These are phyloP conservation scores for Brettanomyces bruxellensis DNA, from an alignment of 805 yeast species.

Conservation along the genomic window DNA sequence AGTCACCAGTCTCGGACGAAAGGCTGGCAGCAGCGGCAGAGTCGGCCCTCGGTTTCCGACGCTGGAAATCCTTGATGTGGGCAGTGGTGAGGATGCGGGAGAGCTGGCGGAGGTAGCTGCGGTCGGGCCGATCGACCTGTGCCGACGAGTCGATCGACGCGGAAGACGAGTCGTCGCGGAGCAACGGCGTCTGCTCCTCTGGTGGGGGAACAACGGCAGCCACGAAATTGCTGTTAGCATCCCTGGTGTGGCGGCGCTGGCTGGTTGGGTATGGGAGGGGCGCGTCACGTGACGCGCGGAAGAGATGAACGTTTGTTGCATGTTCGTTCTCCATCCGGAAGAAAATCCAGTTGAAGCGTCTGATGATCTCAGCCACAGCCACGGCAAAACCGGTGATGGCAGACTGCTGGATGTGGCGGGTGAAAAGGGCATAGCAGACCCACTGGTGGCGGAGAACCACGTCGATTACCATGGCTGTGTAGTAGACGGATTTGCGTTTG, in stretches of 20 bases:
- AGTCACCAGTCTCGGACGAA: constrained; percentile 11
- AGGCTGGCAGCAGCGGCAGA: too few species aligned
- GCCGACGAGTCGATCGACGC: neutral
- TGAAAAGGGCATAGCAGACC: constrained; percentile 80
- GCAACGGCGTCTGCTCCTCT: neutral
- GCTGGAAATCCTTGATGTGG: constrained; percentile 79
- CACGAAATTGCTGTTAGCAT: neutral
- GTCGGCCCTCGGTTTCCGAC: constrained; percentile 33
- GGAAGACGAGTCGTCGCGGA: neutral
- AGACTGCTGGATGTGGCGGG: constrained; percentile 72
- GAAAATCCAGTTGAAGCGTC: constrained; percentile 85
- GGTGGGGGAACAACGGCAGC: neutral
- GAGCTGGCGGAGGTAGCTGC: constrained; percentile 31
- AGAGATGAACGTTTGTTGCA: constrained; percentile 76
- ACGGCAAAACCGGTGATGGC: constrained; percentile 78
- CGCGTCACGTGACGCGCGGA: constrained; percentile 80
- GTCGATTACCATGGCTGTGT: constrained; percentile 65
- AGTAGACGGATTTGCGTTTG: constrained; percentile 52
- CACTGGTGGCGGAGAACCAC: constrained; percentile 79
- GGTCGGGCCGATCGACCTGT: neutral
- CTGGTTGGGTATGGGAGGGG: constrained; percentile 69
- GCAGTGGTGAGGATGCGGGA: constrained; percentile 59
- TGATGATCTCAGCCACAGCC: constrained; percentile 70
- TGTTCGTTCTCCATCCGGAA: constrained; percentile 97
- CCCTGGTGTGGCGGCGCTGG: constrained; percentile 3